Evolutionary conservation across 2,329 filamentous ascomycete species (phyloP), one percentile per base, ranked within the genome.

Genomic region (Ophiostoma angusticollis): DNA sequence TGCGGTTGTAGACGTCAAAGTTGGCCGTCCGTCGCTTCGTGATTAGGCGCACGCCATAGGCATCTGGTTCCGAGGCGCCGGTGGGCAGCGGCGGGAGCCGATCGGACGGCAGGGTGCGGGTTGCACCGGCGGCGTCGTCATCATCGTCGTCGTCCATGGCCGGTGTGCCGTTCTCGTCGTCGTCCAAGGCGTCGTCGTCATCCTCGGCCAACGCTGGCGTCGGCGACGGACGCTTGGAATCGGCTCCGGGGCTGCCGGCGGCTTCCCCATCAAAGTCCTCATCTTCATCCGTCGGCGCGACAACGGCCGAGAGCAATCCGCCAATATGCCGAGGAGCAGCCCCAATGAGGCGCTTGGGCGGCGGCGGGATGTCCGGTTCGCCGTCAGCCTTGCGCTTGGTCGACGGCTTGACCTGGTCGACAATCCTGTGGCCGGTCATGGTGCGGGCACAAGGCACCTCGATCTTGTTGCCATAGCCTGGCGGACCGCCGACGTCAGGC

Each of bases 301-400:
- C 52, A 17, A 52, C 49, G 18, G 52, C 55, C 21, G 56, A 54
- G 28, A 60, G 51, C n/a, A 60, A 51, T 17, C 56, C 61, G 32
- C 59, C 59, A 34, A 61, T 60, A 34, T 65, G 63, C 11, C 61
- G 60, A 4, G 59, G 58, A 21, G 58, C 52, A 18, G 54, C 51
- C 19, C 53, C 52, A n/a, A 51, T 48, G 14, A 54, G 47, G 42
- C 64, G 64, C 57, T 74, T 74, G 21, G 64, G 57, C 2, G 62
- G 61, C 1, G 65, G 64, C 45, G 68, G 64, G 17, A 61, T 63
- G 16, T 72, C 68, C 1, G 59, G 60, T 43, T 67, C 64, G 21
- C 63, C 65, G 12, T 62, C 64, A 6, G 69, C 63, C 49, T 64
- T 70, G 18, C 70, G 65, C 56, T 74, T 75, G 51, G 58, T 14